A percentile compares a stretch with the other conserved stretches of the same genome.
Evolutionary conservation across 352 stramenopile species (phyloP).

Genomic region (Globisporangium cederbergense): DNA sequence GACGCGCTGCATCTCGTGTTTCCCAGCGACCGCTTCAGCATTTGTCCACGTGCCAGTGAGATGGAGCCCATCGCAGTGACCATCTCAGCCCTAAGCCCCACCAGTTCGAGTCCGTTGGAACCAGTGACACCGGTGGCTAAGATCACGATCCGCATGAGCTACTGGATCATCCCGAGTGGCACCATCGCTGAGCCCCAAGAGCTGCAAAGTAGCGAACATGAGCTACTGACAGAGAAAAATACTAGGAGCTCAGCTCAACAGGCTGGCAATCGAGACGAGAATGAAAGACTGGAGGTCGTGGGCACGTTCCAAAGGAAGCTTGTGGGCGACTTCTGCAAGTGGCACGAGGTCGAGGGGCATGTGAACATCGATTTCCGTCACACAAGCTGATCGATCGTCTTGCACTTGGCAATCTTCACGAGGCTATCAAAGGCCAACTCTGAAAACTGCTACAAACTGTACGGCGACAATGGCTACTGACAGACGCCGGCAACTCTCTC

Average conservation of each 20-base stretch:
- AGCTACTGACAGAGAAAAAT: background rate
- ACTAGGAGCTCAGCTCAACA: too few relatives aligned
- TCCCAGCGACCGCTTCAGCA: conserved; percentile 38
- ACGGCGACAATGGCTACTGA: background rate
- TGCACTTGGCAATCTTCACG: too few relatives aligned
- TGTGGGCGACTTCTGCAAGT: conserved; percentile 6
- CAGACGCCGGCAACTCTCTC: background rate
- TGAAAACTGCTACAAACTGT: too few relatives aligned
- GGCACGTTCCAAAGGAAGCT: conserved; percentile 9
- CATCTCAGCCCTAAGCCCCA: conserved; percentile 14
- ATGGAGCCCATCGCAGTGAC: conserved; percentile 43
- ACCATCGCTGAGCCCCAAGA: conserved; percentile 8
- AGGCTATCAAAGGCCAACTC: too few relatives aligned
- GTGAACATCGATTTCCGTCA: conserved; percentile 4
- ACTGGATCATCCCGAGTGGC: conserved; percentile 31
- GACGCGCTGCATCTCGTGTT: conserved; percentile 58
- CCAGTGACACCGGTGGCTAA: conserved; percentile 10
- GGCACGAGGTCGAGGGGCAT: conserved; percentile 10
- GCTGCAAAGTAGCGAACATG: background rate
- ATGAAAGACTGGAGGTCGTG: conserved; percentile 4
- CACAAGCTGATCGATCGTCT: background rate
- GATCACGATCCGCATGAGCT: conserved; percentile 42
- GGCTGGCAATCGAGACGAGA: background rate
- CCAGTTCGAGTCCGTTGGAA: background rate
- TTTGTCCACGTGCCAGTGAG: conserved; percentile 43